These are phyloP conservation scores for Neophaeococcomyces aloes DNA, from an alignment of 2,329 filamentous ascomycete genomes.

Conservation along the genomic window DNA sequence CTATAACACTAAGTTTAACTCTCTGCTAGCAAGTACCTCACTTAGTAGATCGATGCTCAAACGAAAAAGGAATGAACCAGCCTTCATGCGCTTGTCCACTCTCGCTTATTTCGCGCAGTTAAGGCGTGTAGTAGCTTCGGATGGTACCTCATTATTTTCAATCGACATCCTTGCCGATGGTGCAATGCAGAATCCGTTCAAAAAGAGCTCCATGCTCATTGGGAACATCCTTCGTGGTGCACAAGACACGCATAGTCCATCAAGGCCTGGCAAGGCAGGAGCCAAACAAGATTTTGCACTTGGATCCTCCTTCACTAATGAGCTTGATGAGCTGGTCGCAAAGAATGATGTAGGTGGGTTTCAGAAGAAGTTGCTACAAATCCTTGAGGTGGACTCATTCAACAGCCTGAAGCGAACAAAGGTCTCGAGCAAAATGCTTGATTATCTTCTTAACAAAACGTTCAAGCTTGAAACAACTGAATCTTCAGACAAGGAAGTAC, in stretches of 20 bases:
- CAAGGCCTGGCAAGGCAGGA: neutral
- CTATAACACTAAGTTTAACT: constrained; percentile 38
- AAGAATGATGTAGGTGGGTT: constrained; percentile 15
- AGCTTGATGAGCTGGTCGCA: neutral
- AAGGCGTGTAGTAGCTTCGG: constrained; percentile 32
- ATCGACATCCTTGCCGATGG: constrained; percentile 31
- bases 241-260: neutral
- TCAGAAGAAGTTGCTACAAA: constrained; percentile 9
- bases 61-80: constrained; percentile 16
- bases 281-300: neutral
- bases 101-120: constrained; percentile 36
- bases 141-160: constrained; percentile 33
- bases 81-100: constrained; percentile 26
- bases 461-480: constrained; percentile 11
- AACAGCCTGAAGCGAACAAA: constrained; percentile 1
- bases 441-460: constrained; percentile 19
- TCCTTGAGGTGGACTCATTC: neutral
- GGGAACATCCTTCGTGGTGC: constrained; percentile 13
- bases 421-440: constrained; percentile 11
- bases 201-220: constrained; percentile 12
- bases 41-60: constrained; percentile 22
- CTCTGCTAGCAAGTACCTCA: constrained; percentile 34
- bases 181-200: constrained; percentile 19
- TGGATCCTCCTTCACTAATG: neutral
- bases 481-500: constrained; percentile 17